These are phyloP conservation scores for Posidonia australis DNA, from an alignment of 106 monocot genomes.

Conservation along the genomic window DNA sequence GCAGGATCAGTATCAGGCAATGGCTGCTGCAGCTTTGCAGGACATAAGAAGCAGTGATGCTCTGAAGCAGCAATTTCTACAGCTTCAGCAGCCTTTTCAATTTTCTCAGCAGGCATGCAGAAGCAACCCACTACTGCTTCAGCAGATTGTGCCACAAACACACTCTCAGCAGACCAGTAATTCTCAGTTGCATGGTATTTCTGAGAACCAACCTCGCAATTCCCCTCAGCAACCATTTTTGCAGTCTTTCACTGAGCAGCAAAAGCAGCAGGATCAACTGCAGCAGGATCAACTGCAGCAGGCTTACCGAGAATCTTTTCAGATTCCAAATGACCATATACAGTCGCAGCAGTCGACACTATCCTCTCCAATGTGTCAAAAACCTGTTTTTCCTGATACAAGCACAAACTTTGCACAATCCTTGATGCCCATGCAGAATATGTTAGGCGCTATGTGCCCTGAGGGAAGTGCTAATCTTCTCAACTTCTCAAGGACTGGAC, in stretches of 20 bases:
- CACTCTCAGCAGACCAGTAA: conserved; percentile 31
- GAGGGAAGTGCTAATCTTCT: conserved; percentile 13
- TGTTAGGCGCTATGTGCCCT: conserved; percentile 3
- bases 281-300: conserved; percentile 30
- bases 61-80: conserved; percentile 61
- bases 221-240: conserved; percentile 42
- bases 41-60: conserved; percentile 42
- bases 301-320: conserved; percentile 37
- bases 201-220: conserved; percentile 20
- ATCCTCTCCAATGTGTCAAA: not conserved
- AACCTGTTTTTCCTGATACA: conserved; percentile 12
- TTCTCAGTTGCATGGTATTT: conserved; percentile 30
- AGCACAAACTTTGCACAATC: conserved; percentile 6
- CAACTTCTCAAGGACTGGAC: conserved; percentile 8
- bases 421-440: conserved; percentile 6
- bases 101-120: conserved; percentile 41
- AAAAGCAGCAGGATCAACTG: conserved; percentile 57
- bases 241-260: conserved; percentile 35
- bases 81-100: conserved; percentile 61
- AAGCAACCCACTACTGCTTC: conserved; percentile 34
- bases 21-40: conserved; percentile 60
- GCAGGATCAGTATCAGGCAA: conserved; percentile 59
- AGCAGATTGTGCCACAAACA: conserved; percentile 54
- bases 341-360: conserved; percentile 27
- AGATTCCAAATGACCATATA: conserved; percentile 27